phyloP scores from a whole-genome alignment of 2,329 filamentous ascomycete species.

The Colletotrichum orchidophilum region DNA sequence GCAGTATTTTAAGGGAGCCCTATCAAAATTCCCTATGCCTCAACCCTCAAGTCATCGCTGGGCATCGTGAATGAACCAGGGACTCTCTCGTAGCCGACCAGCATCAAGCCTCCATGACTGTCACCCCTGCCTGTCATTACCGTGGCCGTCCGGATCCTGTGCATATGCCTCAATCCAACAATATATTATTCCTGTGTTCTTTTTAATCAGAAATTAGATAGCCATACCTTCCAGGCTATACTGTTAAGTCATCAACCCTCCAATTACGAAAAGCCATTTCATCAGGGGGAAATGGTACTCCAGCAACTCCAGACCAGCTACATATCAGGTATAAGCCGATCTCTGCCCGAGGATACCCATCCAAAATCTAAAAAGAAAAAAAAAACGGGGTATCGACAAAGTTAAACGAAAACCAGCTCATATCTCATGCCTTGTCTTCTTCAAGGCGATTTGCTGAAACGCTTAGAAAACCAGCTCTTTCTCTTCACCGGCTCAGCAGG shows the following conservation, averaged over 20 bases:
- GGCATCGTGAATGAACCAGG: not conserved
- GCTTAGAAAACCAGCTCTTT: slow-evolving; percentile 88
- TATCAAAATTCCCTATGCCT: not conserved
- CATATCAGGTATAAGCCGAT: not conserved
- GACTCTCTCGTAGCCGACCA: not conserved
- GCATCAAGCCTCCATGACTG: not conserved
- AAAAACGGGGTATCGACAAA: slow-evolving; percentile 36
- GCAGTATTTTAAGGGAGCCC: not conserved
- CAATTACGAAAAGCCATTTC: not conserved
- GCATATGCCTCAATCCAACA: slow-evolving; percentile 34
- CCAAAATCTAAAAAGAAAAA: slow-evolving; percentile 16
- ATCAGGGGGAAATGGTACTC: not conserved
- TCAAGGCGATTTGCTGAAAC: slow-evolving; percentile 73
- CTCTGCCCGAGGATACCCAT: slow-evolving; percentile 2
- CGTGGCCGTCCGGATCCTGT: slow-evolving; percentile 33
- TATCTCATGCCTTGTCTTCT: slow-evolving; percentile 8
- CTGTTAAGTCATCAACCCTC: not conserved
- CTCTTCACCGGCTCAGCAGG: slow-evolving; percentile 70
- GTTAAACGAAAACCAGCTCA: not conserved
- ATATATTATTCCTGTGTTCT: slow-evolving; percentile 8
- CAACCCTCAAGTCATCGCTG: not conserved
- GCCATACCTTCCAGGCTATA: not conserved
- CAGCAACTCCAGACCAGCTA: not conserved
- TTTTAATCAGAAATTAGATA: not conserved
- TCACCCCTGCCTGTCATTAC: slow-evolving; percentile 3